Percentiles rank a stretch among this genome's conserved stretches.
phyloP scores from a whole-genome alignment of 495 filamentous ascomycete species.

The Daldinia caldariorum region DNA sequence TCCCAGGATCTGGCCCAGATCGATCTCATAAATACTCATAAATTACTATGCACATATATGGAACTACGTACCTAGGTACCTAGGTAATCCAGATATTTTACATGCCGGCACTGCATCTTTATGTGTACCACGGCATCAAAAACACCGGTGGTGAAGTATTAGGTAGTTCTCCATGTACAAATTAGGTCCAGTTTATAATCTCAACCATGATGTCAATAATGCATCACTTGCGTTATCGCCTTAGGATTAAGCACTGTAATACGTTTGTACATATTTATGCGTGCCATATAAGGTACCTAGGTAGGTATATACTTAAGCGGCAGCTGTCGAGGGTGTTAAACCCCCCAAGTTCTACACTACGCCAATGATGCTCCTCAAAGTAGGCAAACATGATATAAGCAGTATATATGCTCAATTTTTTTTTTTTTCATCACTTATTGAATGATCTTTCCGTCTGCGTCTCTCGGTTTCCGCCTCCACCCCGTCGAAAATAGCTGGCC shows the following conservation, averaged over 20 bases:
- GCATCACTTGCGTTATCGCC: neutral
- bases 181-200: neutral
- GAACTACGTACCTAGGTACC: neutral
- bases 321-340: constrained; percentile 10
- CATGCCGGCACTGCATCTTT: neutral
- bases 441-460: constrained; percentile 51
- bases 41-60: no score
- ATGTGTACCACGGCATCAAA: neutral
- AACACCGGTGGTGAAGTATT: neutral
- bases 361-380: constrained; percentile 28
- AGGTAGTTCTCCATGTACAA: neutral
- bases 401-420: constrained; percentile 16
- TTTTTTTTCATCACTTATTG: constrained; percentile 3
- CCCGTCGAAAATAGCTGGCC: constrained; percentile 83
- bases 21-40: neutral
- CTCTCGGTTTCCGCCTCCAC: constrained; percentile 78
- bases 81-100: neutral
- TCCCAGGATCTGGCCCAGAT: constrained; percentile 1
- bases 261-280: constrained; percentile 25
- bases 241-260: neutral
- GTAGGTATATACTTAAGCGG: constrained; percentile 27
- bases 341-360: constrained; percentile 16
- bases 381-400: constrained; percentile 22
- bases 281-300: no score
- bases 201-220: neutral